Evolutionary conservation across 78 protist species (phyloP).

Genomic region (Chrysochromulina tobinii): DNA sequence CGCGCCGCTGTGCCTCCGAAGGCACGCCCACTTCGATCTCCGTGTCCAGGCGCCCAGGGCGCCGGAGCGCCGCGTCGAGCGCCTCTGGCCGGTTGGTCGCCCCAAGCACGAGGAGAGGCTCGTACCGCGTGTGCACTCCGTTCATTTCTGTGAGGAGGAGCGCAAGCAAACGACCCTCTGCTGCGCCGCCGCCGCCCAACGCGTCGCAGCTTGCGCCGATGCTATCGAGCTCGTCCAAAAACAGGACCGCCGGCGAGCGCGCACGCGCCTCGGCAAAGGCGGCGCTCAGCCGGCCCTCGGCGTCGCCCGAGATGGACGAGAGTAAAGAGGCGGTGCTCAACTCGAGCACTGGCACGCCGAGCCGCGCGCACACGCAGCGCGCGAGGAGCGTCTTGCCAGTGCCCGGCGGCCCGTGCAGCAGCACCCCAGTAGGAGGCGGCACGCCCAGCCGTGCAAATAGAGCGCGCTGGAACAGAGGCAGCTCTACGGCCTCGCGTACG

Average conservation of each 20-base stretch:
- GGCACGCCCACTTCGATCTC: constrained; percentile 98
- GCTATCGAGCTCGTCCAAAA: constrained; percentile 97
- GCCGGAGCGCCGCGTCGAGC: constrained; percentile 98
- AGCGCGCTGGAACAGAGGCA: too few relatives aligned
- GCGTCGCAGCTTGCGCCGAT: constrained; percentile 99
- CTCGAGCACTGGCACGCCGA: constrained; percentile 54
- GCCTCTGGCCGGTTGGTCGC: constrained; percentile 37
- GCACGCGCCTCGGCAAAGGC: constrained; percentile 35
- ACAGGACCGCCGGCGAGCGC: constrained; percentile 43
- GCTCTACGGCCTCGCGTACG: too few relatives aligned
- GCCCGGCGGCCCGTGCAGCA: constrained; percentile 96
- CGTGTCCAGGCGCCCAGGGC: constrained; percentile 99
- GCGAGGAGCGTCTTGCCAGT: constrained; percentile 92
- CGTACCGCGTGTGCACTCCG: constrained; percentile 31
- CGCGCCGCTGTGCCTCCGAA: background rate
- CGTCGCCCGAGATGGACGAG: constrained; percentile 66
- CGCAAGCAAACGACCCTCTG: constrained; percentile 96
- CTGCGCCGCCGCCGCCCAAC: constrained; percentile 96
- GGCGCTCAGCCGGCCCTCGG: constrained; percentile 19
- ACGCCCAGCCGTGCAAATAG: background rate
- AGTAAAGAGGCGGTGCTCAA: constrained; percentile 92
- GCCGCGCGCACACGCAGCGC: constrained; percentile 84
- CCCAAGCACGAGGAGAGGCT: constrained; percentile 67
- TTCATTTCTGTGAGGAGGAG: constrained; percentile 92
- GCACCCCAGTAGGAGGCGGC: constrained; percentile 80